Evolutionary conservation across 2,329 filamentous ascomycete genomes (phyloP).

Genomic region (Chlorencoelia australis): DNA sequence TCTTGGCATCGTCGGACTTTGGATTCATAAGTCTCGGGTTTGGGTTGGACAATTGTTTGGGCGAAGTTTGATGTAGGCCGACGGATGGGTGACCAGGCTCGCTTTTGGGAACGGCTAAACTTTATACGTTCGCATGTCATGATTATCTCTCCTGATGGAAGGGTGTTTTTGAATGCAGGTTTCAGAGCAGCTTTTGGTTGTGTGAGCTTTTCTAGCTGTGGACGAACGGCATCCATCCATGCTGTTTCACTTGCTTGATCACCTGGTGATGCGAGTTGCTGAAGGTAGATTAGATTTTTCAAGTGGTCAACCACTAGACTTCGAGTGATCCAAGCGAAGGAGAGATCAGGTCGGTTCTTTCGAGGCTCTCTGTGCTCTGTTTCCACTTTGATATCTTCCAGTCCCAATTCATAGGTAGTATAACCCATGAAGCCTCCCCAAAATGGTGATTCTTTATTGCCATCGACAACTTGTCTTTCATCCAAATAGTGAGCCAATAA

Average conservation of each 20-base stretch:
- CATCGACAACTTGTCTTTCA: constrained; percentile 29
- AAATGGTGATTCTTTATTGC: constrained; percentile 40
- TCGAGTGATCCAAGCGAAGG: constrained; percentile 51
- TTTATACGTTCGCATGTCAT: constrained; percentile 4
- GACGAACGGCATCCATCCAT: constrained; percentile 13
- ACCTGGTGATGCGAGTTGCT: constrained; percentile 37
- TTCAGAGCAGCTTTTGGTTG: constrained; percentile 3
- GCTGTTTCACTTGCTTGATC: constrained; percentile 23
- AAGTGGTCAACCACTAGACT: constrained; percentile 56
- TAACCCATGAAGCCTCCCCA: constrained; percentile 63
- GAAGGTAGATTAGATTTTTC: constrained; percentile 44
- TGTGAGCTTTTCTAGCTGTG: constrained; percentile 8
- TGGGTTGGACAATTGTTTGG: constrained; percentile 17
- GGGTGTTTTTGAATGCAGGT: constrained; percentile 1
- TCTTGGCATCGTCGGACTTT: constrained; percentile 29
- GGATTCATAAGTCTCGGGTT: constrained; percentile 23
- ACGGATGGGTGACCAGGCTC: constrained; percentile 5
- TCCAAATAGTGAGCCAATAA: constrained; percentile 30
- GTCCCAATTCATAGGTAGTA: constrained; percentile 57
- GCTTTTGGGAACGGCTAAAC: constrained; percentile 4
- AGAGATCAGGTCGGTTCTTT: constrained; percentile 42
- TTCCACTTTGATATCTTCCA: constrained; percentile 40
- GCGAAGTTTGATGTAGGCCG: not conserved
- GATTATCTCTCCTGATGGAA: constrained; percentile 1
- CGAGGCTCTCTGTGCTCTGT: constrained; percentile 8